Evolutionary conservation across 2,329 filamentous ascomycete species (phyloP), one percentile per base, ranked within the genome.

Genomic region (Scolecobasidium constrictum): DNA sequence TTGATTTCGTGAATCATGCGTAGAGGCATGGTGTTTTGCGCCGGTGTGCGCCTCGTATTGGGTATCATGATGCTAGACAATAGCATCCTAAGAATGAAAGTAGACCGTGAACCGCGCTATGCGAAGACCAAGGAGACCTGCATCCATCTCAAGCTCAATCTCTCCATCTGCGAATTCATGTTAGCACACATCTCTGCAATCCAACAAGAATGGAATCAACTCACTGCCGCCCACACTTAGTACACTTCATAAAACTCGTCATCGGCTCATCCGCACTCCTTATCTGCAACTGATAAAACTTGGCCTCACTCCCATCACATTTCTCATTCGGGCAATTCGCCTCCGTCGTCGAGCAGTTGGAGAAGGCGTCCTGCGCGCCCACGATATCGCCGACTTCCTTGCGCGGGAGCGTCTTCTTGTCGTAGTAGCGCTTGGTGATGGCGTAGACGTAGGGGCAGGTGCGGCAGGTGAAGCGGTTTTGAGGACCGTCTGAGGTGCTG

Each of bases 191-290:
- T n/a, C n/a, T n/a, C n/a, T n/a, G n/a, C n/a, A n/a, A n/a, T n/a
- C n/a, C n/a, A n/a, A n/a, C n/a, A n/a, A n/a, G n/a, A n/a, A n/a
- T n/a, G n/a, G n/a, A n/a, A n/a, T n/a, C n/a, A n/a, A n/a, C n/a
- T 59, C 59, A 63, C 35, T 62, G 56, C 22, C 50, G 48, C 5
- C 51, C 55, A 17, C 43, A 46, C 38, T 20, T 22, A 3, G 20
- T 38, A 43, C 38, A 46, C 34, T 46, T 46, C 20, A 33, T 46
- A 17, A 45, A 45, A 34, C 23, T 90, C 51, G 92, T 98, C 84
- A 94, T 95, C 47, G 92, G 92, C 72, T 98, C 92, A 66, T 98
- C 92, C 41, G 92, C 92, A 70, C 86, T 94, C 53, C 92, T 80
- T 65, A 96, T 96, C 73, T 98, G 92, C 53, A 96, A 79, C 71